A percentile compares a stretch with the other conserved stretches of the same genome.
Conservation (phyloP, 2,329 filamentous ascomycete genomes). For the Neonectria punicea region DNA sequence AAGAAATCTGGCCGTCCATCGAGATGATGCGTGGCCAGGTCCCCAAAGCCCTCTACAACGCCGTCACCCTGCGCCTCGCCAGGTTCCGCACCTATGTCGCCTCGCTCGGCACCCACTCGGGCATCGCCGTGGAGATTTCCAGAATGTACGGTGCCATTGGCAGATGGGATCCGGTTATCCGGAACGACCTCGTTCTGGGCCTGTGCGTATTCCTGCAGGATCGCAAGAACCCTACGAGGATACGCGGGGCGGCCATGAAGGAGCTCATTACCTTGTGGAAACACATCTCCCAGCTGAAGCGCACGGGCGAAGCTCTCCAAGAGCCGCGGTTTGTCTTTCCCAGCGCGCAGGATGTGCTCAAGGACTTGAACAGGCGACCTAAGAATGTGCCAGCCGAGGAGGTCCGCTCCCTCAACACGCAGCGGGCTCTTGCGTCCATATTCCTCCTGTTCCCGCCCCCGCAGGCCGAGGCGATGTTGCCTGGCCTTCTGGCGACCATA, state of each 20-base stretch:
- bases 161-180: conserved; percentile 40
- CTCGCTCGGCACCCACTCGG: conserved; percentile 24
- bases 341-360: conserved; percentile 41
- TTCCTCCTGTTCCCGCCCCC: conserved; percentile 45
- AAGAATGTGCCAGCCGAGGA: not conserved
- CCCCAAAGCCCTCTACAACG: conserved; percentile 43
- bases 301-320: conserved; percentile 39
- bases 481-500: conserved; percentile 48
- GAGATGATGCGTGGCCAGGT: conserved; percentile 40
- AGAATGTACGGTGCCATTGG: conserved; percentile 41
- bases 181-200: conserved; percentile 47
- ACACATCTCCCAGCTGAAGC: conserved; percentile 49
- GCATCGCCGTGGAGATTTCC: conserved; percentile 40
- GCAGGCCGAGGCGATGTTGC: conserved; percentile 41
- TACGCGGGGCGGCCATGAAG: conserved; percentile 34
- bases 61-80: conserved; percentile 36
- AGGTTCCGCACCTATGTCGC: conserved; percentile 30
- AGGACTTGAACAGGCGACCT: conserved; percentile 25
- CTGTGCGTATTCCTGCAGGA: conserved; percentile 43
- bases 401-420: conserved; percentile 24
- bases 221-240: conserved; percentile 21
- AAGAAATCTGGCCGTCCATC: conserved; percentile 47
- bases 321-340: conserved; percentile 46
- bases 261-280: conserved; percentile 51
- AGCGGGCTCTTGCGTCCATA: conserved; percentile 43